Conservation (phyloP, 306 rosid species). For the Castanea crenata region DNA sequence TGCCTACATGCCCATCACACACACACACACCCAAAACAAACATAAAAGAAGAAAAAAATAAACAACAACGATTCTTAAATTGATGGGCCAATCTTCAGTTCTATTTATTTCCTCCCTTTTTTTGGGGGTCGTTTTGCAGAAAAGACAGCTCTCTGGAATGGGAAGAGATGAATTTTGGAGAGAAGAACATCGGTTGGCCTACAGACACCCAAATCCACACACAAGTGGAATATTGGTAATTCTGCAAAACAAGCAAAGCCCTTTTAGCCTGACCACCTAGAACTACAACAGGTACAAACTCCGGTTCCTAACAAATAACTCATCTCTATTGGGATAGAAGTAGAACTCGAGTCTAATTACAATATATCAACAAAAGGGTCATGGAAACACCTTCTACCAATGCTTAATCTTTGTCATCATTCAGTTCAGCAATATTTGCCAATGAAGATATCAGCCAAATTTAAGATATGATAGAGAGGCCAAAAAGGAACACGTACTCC, state of each 20-base stretch:
- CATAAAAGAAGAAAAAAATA: too few species aligned
- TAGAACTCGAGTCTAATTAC: conserved; percentile 1
- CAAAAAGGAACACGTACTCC: conserved; percentile 24
- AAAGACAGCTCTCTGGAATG: neutral
- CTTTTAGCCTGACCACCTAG: neutral
- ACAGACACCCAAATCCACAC: neutral
- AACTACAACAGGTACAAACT: neutral
- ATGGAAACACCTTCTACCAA: conserved; percentile 8
- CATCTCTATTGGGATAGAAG: neutral
- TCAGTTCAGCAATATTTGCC: conserved; percentile 1
- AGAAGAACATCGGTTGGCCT: neutral
- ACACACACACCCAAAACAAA: too few species aligned
- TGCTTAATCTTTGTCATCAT: conserved; percentile 1
- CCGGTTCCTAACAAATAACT: neutral
- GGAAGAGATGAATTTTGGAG: neutral
- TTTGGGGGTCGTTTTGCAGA: neutral
- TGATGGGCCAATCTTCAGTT: too few species aligned
- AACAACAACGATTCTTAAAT: too few species aligned
- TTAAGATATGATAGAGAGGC: conserved; percentile 21
- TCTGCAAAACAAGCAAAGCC: neutral
- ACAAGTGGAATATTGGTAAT: neutral
- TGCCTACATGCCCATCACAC: too few species aligned
- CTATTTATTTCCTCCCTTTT: too few species aligned
- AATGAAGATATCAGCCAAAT: conserved; percentile 17
- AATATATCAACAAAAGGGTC: conserved; percentile 5